Conservation (phyloP, 306 rosid species). For the Cucumis cinereus region DNA sequence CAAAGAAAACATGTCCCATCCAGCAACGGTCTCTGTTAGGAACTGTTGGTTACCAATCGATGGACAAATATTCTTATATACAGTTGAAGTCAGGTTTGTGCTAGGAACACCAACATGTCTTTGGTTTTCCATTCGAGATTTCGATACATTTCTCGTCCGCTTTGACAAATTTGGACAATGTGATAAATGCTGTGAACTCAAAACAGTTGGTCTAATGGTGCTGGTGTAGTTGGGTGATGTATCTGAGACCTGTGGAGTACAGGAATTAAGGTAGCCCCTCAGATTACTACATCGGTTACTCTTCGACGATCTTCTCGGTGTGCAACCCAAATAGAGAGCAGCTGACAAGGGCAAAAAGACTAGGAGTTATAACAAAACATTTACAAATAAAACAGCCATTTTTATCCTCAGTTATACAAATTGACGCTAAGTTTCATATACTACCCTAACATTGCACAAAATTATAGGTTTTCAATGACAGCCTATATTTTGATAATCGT, state of each 20-base stretch:
- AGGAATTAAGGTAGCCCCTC: slow-evolving; percentile 41
- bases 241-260: not conserved
- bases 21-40: slow-evolving; percentile 14
- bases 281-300: slow-evolving; percentile 45
- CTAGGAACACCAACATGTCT: not conserved
- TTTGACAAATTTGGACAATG: not conserved
- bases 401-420: not conserved
- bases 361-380: not conserved
- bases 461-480: not conserved
- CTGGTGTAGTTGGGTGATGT: slow-evolving; percentile 1
- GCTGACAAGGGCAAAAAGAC: slow-evolving; percentile 23
- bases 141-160: not conserved
- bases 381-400: not conserved
- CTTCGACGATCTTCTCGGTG: slow-evolving; percentile 45
- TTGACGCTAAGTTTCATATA: not conserved
- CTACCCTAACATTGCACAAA: not conserved
- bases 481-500: not conserved
- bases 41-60: not conserved
- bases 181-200: not conserved
- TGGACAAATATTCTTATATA: not conserved
- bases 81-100: not conserved
- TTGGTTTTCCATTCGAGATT: not conserved
- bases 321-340: slow-evolving; percentile 63
- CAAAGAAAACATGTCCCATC: slow-evolving; percentile 19
- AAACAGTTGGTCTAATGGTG: slow-evolving; percentile 6